Evolutionary conservation across 495 filamentous ascomycete genomes (phyloP).

Genomic region (Penicillium angulare): DNA sequence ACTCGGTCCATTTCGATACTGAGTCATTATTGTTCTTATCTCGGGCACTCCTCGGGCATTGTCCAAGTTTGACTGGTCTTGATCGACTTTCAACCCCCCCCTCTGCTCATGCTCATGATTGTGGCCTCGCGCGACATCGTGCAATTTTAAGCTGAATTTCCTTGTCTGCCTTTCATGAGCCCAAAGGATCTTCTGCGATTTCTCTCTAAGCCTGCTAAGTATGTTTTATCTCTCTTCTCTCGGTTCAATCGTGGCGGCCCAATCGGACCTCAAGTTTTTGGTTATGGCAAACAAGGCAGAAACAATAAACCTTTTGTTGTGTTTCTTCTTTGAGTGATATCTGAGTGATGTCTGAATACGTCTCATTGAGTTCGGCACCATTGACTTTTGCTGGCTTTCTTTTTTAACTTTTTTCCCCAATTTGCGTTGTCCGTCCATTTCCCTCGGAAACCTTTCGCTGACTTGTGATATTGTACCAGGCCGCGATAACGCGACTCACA

Average conservation of each 20-base stretch:
- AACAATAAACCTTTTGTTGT: too few species aligned
- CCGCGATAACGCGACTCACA: constrained; percentile 78
- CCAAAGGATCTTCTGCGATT: constrained; percentile 89
- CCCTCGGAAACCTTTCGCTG: too few species aligned
- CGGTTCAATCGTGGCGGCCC: background rate
- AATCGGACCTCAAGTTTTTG: too few species aligned
- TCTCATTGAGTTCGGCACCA: too few species aligned
- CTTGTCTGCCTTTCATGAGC: constrained; percentile 71
- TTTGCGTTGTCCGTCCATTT: too few species aligned
- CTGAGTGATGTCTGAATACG: too few species aligned
- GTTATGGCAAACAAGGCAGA: too few species aligned
- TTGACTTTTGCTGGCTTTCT: background rate
- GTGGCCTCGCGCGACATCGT: constrained; percentile 38
- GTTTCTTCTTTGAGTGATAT: too few species aligned
- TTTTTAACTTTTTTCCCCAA: too few species aligned
- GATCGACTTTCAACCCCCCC: constrained; percentile 2
- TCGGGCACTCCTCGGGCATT: constrained; percentile 24
- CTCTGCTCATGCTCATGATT: constrained; percentile 38
- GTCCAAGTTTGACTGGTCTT: constrained; percentile 13
- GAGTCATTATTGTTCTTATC: constrained; percentile 9
- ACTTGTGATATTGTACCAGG: constrained; percentile 48
- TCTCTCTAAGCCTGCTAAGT: constrained; percentile 96
- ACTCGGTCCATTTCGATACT: background rate
- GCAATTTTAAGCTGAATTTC: constrained; percentile 36
- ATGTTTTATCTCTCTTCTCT: constrained; percentile 31